These are phyloP conservation scores for Iris pallida DNA, from an alignment of 116 monocot species.

Conservation along the genomic window DNA sequence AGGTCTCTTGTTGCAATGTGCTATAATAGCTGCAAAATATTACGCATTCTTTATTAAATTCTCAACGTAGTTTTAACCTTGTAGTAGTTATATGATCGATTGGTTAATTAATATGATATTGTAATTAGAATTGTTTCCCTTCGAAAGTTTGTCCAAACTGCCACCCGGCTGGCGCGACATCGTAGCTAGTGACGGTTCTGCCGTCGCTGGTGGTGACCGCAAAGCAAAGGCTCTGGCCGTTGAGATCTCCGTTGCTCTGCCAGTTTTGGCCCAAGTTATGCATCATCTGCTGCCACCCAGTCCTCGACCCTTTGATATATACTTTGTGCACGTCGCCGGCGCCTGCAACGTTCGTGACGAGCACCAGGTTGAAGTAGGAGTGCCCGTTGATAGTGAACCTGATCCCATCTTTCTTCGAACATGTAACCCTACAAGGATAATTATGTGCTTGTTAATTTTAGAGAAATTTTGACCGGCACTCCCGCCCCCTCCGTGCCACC, in stretches of 20 bases:
- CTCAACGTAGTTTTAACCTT: too few species aligned
- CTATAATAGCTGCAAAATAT: too few species aligned
- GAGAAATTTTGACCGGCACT: too few species aligned
- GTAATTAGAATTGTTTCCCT: constrained; percentile 1
- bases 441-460: too few species aligned
- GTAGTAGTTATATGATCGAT: too few species aligned
- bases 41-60: too few species aligned
- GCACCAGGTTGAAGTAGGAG: constrained; percentile 49
- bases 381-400: constrained; percentile 48
- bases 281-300: constrained; percentile 36
- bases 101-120: too few species aligned
- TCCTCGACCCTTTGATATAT: constrained; percentile 30
- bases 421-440: constrained; percentile 46
- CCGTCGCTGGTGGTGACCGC: constrained; percentile 72
- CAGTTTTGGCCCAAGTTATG: constrained; percentile 51
- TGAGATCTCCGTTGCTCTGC: too few species aligned
- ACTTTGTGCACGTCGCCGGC: constrained; percentile 37
- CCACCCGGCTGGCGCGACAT: constrained; percentile 55
- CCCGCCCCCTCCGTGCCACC: too few species aligned
- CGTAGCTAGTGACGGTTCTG: constrained; percentile 33
- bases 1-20: too few species aligned
- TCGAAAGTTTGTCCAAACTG: constrained; percentile 73
- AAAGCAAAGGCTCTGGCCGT: constrained; percentile 65
- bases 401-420: constrained; percentile 32
- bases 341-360: constrained; percentile 43